Base-by-base conservation (phyloP, 2,329 filamentous ascomycete species). In the Hypomyces perniciosus region DNA sequence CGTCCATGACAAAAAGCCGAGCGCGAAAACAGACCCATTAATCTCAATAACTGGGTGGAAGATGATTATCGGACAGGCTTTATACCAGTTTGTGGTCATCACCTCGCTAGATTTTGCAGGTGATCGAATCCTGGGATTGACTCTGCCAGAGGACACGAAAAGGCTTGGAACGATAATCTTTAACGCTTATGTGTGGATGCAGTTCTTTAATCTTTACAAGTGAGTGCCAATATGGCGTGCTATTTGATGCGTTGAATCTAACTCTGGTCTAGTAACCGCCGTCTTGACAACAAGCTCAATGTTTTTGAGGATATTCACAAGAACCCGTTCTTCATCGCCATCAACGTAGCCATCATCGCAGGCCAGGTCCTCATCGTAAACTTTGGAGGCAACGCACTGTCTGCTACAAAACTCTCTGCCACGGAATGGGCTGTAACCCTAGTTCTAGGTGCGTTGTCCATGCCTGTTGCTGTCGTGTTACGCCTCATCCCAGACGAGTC, bases 341-440 rank as follows among this genome's bases (percentile, higher is more conserved):
- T 89, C 65, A 81, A 85, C 65, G 62, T 72, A 50, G 73, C 88
- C 66, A 90, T 89, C 83, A 74, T 89, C 54, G 84, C 75, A 51
- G 84, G 83, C 10, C 86, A 89, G 62, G 70, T 85, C 30, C 76
- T 88, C 74, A 89, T 90, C 61, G 75, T 88, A 54, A 88, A 82
- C 59, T 75, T 89, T 42, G 86, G 86, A 54, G 83, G 83, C 27
- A 66, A 69, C 8, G 85, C 85, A 4, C 86, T 90, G 68, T 72
- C 66, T 4, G 64, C 69, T 12, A 70, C 68, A 5, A 72, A 55
- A 8, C 60, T 89, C 27, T 81, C 81, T 49, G 82, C 79, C 39
- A 71, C 77, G 40, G 86, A 92, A 61, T 95, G 88, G 89, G 87
- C 75, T 12, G 79, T 88, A 52, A 91, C 87, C 3, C 78, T 95